Percentiles rank a stretch among this genome's conserved stretches.
Conservation (phyloP, 2,329 filamentous ascomycete species). For the Rhynchosporium agropyri region DNA sequence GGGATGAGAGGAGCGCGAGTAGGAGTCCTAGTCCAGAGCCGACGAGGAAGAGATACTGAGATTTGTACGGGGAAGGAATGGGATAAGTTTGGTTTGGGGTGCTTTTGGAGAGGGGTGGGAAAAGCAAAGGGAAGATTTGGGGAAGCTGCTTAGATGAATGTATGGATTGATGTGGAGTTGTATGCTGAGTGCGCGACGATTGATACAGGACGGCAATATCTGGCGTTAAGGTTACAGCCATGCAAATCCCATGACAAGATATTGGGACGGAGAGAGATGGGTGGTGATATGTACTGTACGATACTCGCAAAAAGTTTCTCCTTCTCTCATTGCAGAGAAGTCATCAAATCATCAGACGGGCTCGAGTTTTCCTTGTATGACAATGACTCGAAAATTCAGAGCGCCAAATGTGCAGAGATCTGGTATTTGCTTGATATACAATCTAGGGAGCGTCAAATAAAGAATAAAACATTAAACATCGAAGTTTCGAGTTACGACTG, state of each 20-base stretch:
- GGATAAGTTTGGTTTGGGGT: background rate
- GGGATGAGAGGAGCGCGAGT: slow-evolving; percentile 79
- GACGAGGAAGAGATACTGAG: slow-evolving; percentile 67
- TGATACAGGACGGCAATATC: slow-evolving; percentile 20
- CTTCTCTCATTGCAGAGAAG: background rate
- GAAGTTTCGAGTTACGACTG: too few relatives aligned
- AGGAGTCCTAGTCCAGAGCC: slow-evolving; percentile 88
- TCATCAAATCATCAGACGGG: background rate
- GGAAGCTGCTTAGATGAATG: background rate
- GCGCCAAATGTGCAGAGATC: too few relatives aligned
- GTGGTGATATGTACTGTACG: slow-evolving; percentile 1
- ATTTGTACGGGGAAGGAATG: background rate
- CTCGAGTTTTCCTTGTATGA: too few relatives aligned
- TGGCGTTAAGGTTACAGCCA: slow-evolving; percentile 28
- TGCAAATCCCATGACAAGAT: background rate
- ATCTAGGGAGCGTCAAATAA: too few relatives aligned
- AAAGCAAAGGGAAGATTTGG: background rate
- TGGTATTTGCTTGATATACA: too few relatives aligned
- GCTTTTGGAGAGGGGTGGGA: background rate
- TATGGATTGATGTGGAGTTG: background rate
- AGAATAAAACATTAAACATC: too few relatives aligned
- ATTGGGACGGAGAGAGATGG: background rate
- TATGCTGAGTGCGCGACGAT: slow-evolving; percentile 7
- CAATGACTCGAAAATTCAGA: too few relatives aligned
- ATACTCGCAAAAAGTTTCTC: background rate